Base-by-base conservation (phyloP, 176 grass and related monocot genomes). In the Carex cristatella region DNA sequence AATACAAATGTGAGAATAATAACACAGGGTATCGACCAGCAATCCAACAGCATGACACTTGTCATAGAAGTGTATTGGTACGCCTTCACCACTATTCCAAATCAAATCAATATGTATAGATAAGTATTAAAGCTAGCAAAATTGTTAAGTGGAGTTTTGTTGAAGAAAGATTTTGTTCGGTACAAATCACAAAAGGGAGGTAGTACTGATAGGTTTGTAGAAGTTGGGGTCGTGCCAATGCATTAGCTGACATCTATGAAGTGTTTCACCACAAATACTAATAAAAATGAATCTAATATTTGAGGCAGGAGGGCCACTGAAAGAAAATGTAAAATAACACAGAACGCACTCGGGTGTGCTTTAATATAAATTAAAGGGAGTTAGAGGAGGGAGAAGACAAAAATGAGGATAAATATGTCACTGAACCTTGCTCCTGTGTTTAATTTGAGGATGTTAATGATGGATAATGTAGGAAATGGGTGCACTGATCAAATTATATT, bases 31-130 rank as follows among this genome's bases (percentile, higher is more conserved):
- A 94, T 89, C 44, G 92, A 63, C 89, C 92, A 91, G 82, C 92
- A 91, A 85, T 90, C 87, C 82, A 94, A 89, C 81, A 91, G 91
- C 91, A 91, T 91, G 58, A 93, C 89, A 62, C 91, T 94, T 83
- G 89, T 94, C 63, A 94, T 62, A 16, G 91, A 90, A 65, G 89
- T 94, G 78, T 91, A 89, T 62, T 94, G 87, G 37, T 94, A 94
- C 11, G 89, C 78, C 92, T 91, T 94, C 19, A 94, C 89, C 70
- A 94, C 89, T 91, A 89, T 31, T 86, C 42, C 23, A 69, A 79
- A 70, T 51, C 16, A 78, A 38, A 57, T 51, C 18, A 74, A 57
- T 31, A 56, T 18, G 5, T 78, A 35, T 66, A 61, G 32, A 48
- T 14, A 59, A 78, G 74, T 33, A 78, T 78, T 78, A 2, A 4